Evolutionary conservation across 176 grass and related monocot species (phyloP).

Genomic region (Carex myosuroides): DNA sequence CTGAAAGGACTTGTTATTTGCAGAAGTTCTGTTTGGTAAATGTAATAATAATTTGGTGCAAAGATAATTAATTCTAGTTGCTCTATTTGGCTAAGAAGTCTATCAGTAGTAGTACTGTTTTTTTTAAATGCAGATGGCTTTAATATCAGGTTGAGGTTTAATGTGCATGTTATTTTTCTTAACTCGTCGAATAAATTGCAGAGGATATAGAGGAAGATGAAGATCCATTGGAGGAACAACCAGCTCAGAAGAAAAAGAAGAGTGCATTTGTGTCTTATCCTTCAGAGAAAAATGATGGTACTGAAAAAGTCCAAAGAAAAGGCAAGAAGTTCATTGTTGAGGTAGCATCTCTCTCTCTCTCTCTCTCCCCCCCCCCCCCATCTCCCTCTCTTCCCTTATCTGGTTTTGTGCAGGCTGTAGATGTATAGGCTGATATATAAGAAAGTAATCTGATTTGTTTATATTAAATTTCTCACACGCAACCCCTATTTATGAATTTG

Average conservation of each 20-base stretch:
- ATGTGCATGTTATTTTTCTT: not conserved
- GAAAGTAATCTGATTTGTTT: too few species aligned
- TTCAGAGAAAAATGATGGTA: constrained; percentile 26
- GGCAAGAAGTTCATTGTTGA: constrained; percentile 60
- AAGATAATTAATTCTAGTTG: not conserved
- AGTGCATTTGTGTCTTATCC: constrained; percentile 28
- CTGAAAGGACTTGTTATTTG: not conserved
- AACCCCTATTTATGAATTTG: not conserved
- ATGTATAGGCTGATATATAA: too few species aligned
- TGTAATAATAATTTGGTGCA: not conserved
- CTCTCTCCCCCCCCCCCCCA: not conserved
- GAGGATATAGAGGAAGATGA: constrained; percentile 42
- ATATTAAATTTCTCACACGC: too few species aligned
- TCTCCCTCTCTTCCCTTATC: not conserved
- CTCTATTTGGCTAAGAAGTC: not conserved
- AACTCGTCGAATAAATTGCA: constrained; percentile 29
- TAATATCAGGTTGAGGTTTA: not conserved
- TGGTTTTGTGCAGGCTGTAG: too few species aligned
- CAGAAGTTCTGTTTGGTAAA: not conserved
- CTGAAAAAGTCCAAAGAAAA: constrained; percentile 45
- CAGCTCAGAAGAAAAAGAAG: constrained; percentile 32
- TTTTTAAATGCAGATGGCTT: not conserved
- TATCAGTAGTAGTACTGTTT: constrained; percentile 3
- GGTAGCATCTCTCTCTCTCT: constrained; percentile 35
- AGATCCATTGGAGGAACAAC: constrained; percentile 27